Base-by-base conservation (phyloP, 148 eudicot genomes). In the Cornus suecica region DNA sequence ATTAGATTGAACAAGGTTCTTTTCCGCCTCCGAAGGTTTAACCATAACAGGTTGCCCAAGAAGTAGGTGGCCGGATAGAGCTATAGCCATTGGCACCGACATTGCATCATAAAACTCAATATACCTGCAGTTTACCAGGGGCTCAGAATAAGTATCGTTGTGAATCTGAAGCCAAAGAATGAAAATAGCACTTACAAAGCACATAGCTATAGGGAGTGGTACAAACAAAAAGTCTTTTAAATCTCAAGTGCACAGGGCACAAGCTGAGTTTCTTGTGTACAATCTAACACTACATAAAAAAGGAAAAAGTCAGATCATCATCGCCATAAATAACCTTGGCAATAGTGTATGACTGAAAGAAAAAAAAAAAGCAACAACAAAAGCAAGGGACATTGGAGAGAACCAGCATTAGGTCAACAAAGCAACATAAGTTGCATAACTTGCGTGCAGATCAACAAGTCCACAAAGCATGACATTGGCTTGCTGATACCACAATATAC, bases 71-170 rank as follows among this genome's bases (percentile, higher is more conserved):
- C 99, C 99, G 72, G 97, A 84, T 65, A 96, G 77, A 64, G 99
- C 97, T 73, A 96, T 96, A 70, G 99, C 99, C 97, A 91, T 93
- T 31, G 99, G 99, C 63, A 96, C 99, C 61, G 97, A 88, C 97
- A 93, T 91, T 24, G 82, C 94, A 80, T 93, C 99, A 80, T 87
- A 90, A 75, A 96, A 96, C 73, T 96, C 99, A 58, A 96, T 87
- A 69, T 93, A 93, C 90, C 98, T 95, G 89, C 81, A 87, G 52
- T 70, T 66, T 80, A 84, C 30, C 56, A 51, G 20, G 60, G 70
- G 66, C 22, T 72, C 23, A 10, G 65, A 16, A 48, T 82, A 58
- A 87, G 81, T 61, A 76, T 66, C 42, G 32, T 67, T 77, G 58
- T 28, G 23, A 31, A 66, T 66, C 66, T 65, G 16, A 75, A 54